Base-by-base conservation (phyloP, 2,329 filamentous ascomycete genomes). In the Fusarium sp. region DNA sequence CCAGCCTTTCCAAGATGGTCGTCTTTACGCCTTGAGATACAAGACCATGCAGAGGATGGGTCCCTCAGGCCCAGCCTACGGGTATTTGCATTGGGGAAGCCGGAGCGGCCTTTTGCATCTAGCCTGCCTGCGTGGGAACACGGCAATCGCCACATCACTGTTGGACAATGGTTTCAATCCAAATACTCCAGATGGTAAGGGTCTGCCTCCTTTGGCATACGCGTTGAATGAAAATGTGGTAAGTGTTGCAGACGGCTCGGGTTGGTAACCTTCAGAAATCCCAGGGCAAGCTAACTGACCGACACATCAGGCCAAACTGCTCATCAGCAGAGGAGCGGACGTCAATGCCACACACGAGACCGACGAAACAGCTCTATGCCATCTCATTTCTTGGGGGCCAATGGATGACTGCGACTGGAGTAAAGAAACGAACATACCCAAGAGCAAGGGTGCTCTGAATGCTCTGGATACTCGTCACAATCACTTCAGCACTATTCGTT, bases 101-200 rank as follows among this genome's bases (percentile, higher is more conserved):
- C 45, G 35, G 18, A 70, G 61, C 14, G 50, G 58, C 24, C 72
- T 74, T 26, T 51, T 74, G 41, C 72, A 74, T 35, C 28, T 74
- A 28, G 51, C 72, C 14, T 74, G 72, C 22, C 33, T 75, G n/a
- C 65, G 69, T 20, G 72, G 72, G 13, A 74, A 75, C n/a, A 73
- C 65, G 18, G 65, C 69, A 4, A 42, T 75, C 28, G 65, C 38
- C 5, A 53, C 64, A 18, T 31, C 73, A 18, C 51, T 74, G 33
- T 53, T 75, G 13, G 41, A 54, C 5, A 64, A 39, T 0, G 72
- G 69, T 11, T 38, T 42, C 30, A 44, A 61, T 7, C 61, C 59
- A 13, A 51, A 75, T 61, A 30, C 51, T 4, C 38, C 30, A 14
- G 65, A 74, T 28, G 65, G 55, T 14, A 35, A 47, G 16, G 38